These are phyloP conservation scores for Trichoderma asperellum DNA, from an alignment of 2,329 filamentous ascomycete species.

Conservation along the genomic window DNA sequence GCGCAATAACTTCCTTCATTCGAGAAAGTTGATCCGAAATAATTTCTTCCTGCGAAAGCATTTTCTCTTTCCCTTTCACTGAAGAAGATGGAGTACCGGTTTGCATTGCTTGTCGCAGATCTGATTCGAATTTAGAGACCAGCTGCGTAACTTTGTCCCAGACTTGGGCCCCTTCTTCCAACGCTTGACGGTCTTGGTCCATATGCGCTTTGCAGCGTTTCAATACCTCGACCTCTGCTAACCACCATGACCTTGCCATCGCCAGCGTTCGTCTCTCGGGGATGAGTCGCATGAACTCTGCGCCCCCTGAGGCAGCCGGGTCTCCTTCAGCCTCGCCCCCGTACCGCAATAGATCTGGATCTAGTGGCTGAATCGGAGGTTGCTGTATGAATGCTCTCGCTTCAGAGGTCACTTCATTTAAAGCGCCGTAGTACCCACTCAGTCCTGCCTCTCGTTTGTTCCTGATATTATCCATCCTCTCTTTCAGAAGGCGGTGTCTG, in stretches of 20 bases:
- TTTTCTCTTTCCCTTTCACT: constrained; percentile 41
- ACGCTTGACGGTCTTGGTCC: constrained; percentile 64
- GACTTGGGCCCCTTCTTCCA: constrained; percentile 67
- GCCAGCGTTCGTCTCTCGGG: constrained; percentile 68
- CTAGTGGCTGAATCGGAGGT: constrained; percentile 59
- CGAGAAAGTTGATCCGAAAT: constrained; percentile 54
- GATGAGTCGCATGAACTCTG: constrained; percentile 63
- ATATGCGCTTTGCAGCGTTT: constrained; percentile 59
- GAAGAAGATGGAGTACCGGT: constrained; percentile 30
- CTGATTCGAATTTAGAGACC: constrained; percentile 67
- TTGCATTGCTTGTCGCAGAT: constrained; percentile 61
- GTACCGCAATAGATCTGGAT: constrained; percentile 48
- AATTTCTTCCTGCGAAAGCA: constrained; percentile 42
- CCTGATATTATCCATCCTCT: constrained; percentile 63
- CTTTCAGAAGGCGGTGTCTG: constrained; percentile 61
- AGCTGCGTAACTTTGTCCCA: constrained; percentile 67
- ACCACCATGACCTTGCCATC: constrained; percentile 74
- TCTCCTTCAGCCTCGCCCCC: constrained; percentile 30
- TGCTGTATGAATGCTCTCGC: constrained; percentile 61
- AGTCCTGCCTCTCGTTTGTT: constrained; percentile 72
- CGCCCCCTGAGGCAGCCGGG: constrained; percentile 44
- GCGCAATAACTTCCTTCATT: constrained; percentile 60
- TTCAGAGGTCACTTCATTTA: constrained; percentile 67
- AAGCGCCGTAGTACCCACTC: constrained; percentile 69
- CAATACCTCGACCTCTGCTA: constrained; percentile 62